Base-by-base conservation (phyloP, 202 grass and related monocot genomes). In the Carex arenaria region DNA sequence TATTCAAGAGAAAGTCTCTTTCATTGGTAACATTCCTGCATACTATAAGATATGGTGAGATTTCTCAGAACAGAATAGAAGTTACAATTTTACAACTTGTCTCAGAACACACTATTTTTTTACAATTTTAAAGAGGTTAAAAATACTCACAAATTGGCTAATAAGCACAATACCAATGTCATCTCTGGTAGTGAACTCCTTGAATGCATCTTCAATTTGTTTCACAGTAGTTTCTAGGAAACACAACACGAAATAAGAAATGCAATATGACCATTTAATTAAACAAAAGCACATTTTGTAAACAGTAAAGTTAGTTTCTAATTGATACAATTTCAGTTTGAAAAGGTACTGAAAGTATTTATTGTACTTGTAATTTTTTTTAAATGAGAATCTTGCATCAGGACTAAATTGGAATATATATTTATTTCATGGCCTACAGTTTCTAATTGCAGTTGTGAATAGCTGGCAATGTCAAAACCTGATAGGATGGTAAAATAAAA, bases 131-230 rank as follows among this genome's bases (percentile, higher is more conserved):
- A 40, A 57, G 20, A 77, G 32, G 2, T 20, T 60, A 59, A 19
- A 78, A 36, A 10, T 17, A 81, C 95, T 95, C 87, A 98, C 95
- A 60, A 90, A 97, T 93, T 97, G 90, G 71, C 92, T 98, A 87
- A 97, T 97, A 52, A 97, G 80, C 69, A 94, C 95, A 84, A 97
- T 90, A 1, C 91, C 92, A 84, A 98, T 86, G 67, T 93, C 93
- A 67, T 98, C 90, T 87, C 95, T 97, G 0, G 86, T 12, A 3
- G 92, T 97, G 59, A 98, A 98, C 38, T 95, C 95, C 77, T 95
- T 98, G 82, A 98, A 95, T 81, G 91, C 85, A 89, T 98, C 95
- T 88, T 98, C 95, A 80, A 98, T 91, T 66, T 94, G 88, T 86
- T 95, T 98, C n/a, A 93, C 87, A 23, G 93, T 95, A 32, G 93